Percentiles rank a stretch among this genome's conserved stretches.
Evolutionary conservation across 2,329 filamentous ascomycete genomes (phyloP).

Genomic region (Metarhizium brunneum): DNA sequence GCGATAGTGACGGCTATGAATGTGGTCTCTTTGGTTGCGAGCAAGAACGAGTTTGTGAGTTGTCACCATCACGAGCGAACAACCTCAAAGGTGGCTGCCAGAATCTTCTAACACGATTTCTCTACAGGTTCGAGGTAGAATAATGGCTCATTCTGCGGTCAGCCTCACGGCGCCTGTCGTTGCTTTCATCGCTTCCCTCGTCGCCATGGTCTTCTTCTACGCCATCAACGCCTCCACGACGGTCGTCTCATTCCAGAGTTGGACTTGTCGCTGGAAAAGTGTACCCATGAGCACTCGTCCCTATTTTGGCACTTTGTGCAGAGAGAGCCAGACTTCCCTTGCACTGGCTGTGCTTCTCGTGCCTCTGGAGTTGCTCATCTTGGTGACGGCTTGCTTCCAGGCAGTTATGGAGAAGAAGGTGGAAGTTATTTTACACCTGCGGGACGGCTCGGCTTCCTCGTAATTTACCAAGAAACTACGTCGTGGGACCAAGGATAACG

Average conservation of each 20-base stretch:
- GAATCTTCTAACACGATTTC: not conserved
- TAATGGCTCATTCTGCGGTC: constrained; percentile 11
- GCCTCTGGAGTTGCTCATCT: constrained; percentile 41
- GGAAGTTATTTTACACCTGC: constrained; percentile 18
- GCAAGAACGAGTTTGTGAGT: constrained; percentile 38
- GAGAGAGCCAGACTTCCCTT: constrained; percentile 43
- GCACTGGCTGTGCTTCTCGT: constrained; percentile 47
- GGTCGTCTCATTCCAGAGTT: constrained; percentile 48
- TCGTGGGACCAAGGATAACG: not conserved
- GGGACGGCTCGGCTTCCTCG: constrained; percentile 19
- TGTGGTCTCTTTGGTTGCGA: constrained; percentile 35
- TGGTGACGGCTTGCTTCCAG: constrained; percentile 37
- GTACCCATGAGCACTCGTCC: constrained; percentile 44
- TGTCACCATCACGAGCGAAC: not conserved
- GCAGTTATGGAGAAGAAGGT: constrained; percentile 34
- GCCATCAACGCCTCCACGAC: constrained; percentile 41
- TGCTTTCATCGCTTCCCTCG: constrained; percentile 31
- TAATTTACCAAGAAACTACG: constrained; percentile 1
- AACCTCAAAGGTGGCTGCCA: not conserved
- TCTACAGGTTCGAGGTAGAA: constrained; percentile 12
- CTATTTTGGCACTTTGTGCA: constrained; percentile 47
- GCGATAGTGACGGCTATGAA: constrained; percentile 40
- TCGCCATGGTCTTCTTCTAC: constrained; percentile 50
- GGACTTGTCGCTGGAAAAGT: constrained; percentile 51
- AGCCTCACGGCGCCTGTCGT: constrained; percentile 18